Percentiles rank a stretch among this genome's conserved stretches.
Conservation (phyloP, 306 rosid genomes). For the Canavalia ensiformis region DNA sequence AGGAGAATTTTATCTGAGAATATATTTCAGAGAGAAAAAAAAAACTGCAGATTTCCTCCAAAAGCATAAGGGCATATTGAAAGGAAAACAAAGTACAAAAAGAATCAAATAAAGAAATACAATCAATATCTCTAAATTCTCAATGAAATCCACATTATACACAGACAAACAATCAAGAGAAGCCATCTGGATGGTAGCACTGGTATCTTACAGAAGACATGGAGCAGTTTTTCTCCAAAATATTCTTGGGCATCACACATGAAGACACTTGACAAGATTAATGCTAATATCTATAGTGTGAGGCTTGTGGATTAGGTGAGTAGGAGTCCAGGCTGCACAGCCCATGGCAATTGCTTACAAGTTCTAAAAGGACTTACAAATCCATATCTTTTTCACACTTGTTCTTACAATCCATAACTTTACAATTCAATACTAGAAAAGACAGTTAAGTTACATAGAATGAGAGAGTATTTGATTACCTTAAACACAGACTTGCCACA, state of each 20-base stretch:
- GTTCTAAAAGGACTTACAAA: not conserved
- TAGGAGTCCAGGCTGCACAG: not conserved
- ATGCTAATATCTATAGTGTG: not conserved
- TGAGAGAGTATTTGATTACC: not conserved
- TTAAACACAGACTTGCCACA: not conserved
- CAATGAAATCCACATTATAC: not conserved
- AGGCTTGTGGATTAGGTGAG: not conserved
- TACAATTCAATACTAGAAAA: not conserved
- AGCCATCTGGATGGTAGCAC: not conserved
- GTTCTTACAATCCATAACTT: not conserved
- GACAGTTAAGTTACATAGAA: not conserved
- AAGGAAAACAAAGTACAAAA: slow-evolving; percentile 17
- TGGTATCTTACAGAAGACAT: not conserved
- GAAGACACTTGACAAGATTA: not conserved
- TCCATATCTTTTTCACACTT: not conserved
- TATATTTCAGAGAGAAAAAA: slow-evolving; percentile 8
- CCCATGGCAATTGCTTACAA: not conserved
- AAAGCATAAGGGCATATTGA: not conserved
- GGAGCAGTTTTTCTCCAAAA: slow-evolving; percentile 1
- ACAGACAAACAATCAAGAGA: not conserved
- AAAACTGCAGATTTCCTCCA: slow-evolving; percentile 10
- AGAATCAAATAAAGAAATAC: slow-evolving; percentile 1
- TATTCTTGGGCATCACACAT: not conserved
- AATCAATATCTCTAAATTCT: not conserved
- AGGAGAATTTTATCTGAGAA: slow-evolving; percentile 29